Evolutionary conservation across 495 filamentous ascomycete genomes (phyloP), one percentile per base, ranked within the genome.

Genomic region (Hypoxylon fuscum): DNA sequence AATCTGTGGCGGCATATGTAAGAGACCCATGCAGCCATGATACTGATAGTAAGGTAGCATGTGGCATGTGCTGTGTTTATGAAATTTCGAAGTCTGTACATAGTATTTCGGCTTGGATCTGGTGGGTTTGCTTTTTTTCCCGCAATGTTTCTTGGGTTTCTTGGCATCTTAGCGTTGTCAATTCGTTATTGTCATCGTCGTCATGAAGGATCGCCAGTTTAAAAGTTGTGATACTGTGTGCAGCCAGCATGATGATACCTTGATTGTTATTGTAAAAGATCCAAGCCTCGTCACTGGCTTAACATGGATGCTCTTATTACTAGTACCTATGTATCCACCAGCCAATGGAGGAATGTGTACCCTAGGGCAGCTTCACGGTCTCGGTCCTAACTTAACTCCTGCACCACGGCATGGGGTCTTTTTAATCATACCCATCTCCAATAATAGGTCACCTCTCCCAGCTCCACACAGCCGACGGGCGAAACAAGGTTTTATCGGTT

Each of bases 401-500:
- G 46, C 11, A 5, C 0, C 14, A 66, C 63, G 52, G 47, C 41
- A 34, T 29, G 63, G 63, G 1, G 63, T 56, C 1, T 9, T 0
- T 11, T 35, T 60, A 66, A 42, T 18, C 0, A n/a, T 53, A 42
- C 52, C 63, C 35, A 45, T 66, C 45, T 49, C 55, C 50, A 65
- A 59, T 59, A 54, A 55, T 55, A 52, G 52, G 20, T 56, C 5
- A 54, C 22, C 31, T 12, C 35, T 35, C 34, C 31, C 32, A 55
- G 31, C 62, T 65, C 62, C 56, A 60, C 62, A 52, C 41, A 44
- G 34, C 55, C 45, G 22, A 49, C 38, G 9, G 15, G 45, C 51
- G 31, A 54, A 56, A 55, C 55, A 56, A 60, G 50, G 55, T 56
- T 66, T 34, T 56, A 45, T 40, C 48, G 40, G 55, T 45, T 52